Evolutionary conservation across 257 asterid species (phyloP).

Genomic region (Solanum okadae): DNA sequence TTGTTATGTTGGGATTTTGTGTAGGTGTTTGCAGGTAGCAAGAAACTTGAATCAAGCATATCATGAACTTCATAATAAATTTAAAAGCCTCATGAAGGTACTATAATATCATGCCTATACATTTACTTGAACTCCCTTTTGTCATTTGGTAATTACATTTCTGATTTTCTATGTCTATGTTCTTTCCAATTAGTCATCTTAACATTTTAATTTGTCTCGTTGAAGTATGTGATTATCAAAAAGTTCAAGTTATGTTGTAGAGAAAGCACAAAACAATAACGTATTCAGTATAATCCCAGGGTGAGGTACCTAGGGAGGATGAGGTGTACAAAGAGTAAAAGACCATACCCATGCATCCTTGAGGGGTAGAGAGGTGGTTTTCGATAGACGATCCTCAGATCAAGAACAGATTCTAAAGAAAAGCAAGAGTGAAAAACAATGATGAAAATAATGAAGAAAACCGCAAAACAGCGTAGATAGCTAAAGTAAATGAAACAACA

Average conservation of each 20-base stretch:
- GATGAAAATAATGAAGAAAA: background rate
- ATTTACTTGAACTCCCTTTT: too few species aligned
- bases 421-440: background rate
- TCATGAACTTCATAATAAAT: background rate
- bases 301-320: background rate
- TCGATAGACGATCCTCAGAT: background rate
- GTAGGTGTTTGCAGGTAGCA: conserved; percentile 1
- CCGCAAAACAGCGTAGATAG: background rate
- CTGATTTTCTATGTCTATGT: background rate
- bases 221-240: background rate
- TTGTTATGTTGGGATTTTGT: background rate
- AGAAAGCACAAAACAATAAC: background rate
- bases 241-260: too few species aligned
- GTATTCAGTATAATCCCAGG: background rate
- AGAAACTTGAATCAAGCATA: background rate
- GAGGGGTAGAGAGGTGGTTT: background rate
- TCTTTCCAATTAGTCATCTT: too few species aligned
- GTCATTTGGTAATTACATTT: background rate
- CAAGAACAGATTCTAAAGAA: background rate
- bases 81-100: background rate
- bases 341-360: background rate
- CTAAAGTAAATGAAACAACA: background rate
- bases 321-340: background rate
- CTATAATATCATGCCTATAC: background rate
- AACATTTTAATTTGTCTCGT: background rate